Evolutionary conservation across 2,329 filamentous ascomycete species (phyloP), one percentile per base, ranked within the genome.

Genomic region (Colletotrichum tofieldiae): DNA sequence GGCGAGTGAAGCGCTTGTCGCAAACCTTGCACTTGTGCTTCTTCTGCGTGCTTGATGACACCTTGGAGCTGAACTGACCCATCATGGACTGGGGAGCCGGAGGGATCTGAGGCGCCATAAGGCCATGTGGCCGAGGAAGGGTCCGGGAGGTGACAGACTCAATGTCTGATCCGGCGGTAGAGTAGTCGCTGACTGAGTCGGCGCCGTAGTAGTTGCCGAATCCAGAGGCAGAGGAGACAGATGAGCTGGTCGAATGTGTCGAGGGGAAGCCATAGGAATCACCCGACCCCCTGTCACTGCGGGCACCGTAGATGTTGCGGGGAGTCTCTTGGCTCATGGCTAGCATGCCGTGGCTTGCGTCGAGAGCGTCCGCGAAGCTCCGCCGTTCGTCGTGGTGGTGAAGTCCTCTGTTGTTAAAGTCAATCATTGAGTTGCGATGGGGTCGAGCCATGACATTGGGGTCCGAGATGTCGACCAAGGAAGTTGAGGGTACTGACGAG

Each of bases 1-100:
- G 96, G 66, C 96, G 90, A 2, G 96, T 98, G 82, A 98, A 98
- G 54, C 96, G 92, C 89, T 98, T 98, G 84, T 98, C 96, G 86
- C 96, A 98, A 72, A 98, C 94, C 85, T 98, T 98, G 90, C 96
- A 98, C 87, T 98, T 98, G 86, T 98, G 96, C 88, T 98, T 98
- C 91, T 98, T 98, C 81, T 98, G 95, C 12, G 96, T 96, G 84
- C 94, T 98, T 23, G 94, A 95, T 0, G 95, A 95, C 64, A 98
- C 92, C 84, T 98, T 98, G 75, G 96, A 98, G 84, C 94, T 98
- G 85, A 98, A 98, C 78, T 97, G 95, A 64, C 94, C 92, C 96
- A 99, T 99, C 95, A 99, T 98, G 0, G 95, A 97, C 80, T 97
- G 94, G 1, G 95, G 95, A 23, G 94, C 94, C 1, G 95, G 94